Base-by-base conservation (phyloP, 208 protist genomes). In the Crithidia mellificae region DNA sequence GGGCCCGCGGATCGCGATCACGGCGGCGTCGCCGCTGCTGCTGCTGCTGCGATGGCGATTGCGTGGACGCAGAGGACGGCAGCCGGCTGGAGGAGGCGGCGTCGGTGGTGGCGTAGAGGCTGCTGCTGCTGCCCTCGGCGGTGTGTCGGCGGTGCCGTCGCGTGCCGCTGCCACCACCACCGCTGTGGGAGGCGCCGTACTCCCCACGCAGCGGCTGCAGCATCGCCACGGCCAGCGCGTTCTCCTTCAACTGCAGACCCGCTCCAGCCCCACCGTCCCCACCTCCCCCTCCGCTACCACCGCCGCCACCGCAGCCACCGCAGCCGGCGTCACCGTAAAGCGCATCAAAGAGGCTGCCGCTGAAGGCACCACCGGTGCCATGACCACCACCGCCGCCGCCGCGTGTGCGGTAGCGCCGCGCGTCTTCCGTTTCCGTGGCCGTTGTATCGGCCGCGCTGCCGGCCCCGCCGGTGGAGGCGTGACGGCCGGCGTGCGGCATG, bases 241-340 rank as follows among this genome's bases (percentile, higher is more conserved):
- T 84, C 55, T 84, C 79, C 74, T 81, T 77, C 44, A 83, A 59
- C 32, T 62, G 41, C 14, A 50, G 62, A 15, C 62, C 63, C 17
- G 41, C 30, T n/a, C 27, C 41, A 32, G 5, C 36, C 2, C 3
- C 55, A 20, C 24, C 17, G 36, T 47, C 50, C 1, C 15, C 51
- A 6, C 49, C 49, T 52, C 22, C 51, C 8, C 15, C 7, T 2
- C 11, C n/a, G 32, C 27, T 6, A 9, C 24, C 41, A 15, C 5
- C 43, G 0, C 6, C 24, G 0, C 38, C 38, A 15, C n/a, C n/a
- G n/a, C n/a, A n/a, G 34, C 34, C 34, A 11, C 25, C 41, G 17
- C 30, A 8, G 20, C 44, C 58, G 6, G 29, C 44, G 44, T 6
- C 29, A 14, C 24, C 58, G 39, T 63, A 63, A 8, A 63, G 38